Percentiles rank a stretch among this genome's conserved stretches.
These are phyloP conservation scores for Vicia faba DNA, from an alignment of 306 rosid species.

Conservation along the genomic window DNA sequence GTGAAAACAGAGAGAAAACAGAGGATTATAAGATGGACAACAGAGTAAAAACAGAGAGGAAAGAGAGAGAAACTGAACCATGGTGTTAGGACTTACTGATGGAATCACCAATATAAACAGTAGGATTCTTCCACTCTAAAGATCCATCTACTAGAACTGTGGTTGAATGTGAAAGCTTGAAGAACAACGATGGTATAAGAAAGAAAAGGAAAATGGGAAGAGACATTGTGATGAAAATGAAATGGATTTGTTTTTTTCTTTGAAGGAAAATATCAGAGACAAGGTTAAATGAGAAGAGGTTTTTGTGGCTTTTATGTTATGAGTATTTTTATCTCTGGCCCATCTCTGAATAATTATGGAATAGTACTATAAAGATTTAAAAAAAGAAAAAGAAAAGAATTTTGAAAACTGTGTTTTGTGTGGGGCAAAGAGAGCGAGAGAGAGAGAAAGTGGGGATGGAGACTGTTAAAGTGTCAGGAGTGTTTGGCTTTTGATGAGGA, in stretches of 20 bases:
- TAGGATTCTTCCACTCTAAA: conserved; percentile 78
- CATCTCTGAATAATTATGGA: conserved; percentile 40
- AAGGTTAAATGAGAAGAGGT: conserved; percentile 20
- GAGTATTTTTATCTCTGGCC: conserved; percentile 33
- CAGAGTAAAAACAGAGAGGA: conserved; percentile 8
- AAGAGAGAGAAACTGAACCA: conserved; percentile 29
- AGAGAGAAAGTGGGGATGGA: conserved; percentile 41
- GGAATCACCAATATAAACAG: conserved; percentile 78
- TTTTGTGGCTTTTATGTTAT: conserved; percentile 30
- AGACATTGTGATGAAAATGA: conserved; percentile 53
- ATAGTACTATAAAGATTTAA: conserved; percentile 25
- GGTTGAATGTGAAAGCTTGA: conserved; percentile 58
- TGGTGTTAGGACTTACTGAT: conserved; percentile 55
- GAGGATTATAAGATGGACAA: not conserved
- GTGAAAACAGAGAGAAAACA: conserved; percentile 6
- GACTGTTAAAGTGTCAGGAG: conserved; percentile 63
- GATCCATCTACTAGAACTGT: conserved; percentile 74
- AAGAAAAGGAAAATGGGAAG: conserved; percentile 48
- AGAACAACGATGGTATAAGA: conserved; percentile 45
- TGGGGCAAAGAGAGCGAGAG: conserved; percentile 42
- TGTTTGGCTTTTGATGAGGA: conserved; percentile 55
- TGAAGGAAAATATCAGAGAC: conserved; percentile 31
- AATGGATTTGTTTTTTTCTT: conserved; percentile 11
- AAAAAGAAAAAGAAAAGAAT: conserved; percentile 38
- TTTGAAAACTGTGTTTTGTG: conserved; percentile 57